Conservation (phyloP, 2,329 filamentous ascomycete genomes). For the Neodidymelliopsis sp. region DNA sequence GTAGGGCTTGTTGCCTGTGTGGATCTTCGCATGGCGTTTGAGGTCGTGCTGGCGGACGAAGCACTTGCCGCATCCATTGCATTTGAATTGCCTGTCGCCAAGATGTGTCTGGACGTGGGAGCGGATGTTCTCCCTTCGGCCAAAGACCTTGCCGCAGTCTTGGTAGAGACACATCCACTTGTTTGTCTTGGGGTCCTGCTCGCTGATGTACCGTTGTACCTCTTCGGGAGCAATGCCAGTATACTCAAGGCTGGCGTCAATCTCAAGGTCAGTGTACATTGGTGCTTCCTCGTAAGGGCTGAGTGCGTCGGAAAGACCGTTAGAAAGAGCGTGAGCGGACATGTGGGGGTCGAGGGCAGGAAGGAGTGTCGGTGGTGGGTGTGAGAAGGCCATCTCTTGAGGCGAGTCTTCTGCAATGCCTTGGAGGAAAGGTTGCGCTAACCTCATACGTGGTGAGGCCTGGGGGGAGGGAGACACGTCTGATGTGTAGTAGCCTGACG, state of each 20-base stretch:
- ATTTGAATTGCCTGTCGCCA: conserved; percentile 93
- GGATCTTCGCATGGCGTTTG: conserved; percentile 96
- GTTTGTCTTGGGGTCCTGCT: conserved; percentile 53
- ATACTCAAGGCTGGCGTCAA: conserved; percentile 70
- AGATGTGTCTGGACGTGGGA: conserved; percentile 98
- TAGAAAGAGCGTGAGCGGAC: conserved; percentile 24
- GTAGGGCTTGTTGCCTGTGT: conserved; percentile 94
- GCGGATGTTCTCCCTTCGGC: conserved; percentile 98
- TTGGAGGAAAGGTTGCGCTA: conserved; percentile 45
- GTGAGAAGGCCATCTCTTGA: conserved; percentile 43
- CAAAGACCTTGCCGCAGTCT: conserved; percentile 87
- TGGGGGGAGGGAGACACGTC: conserved; percentile 57
- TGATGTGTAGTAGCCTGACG: conserved; percentile 59
- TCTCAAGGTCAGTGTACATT: conserved; percentile 55
- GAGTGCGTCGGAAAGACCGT: conserved; percentile 23
- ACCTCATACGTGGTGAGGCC: conserved; percentile 46
- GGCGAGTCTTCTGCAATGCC: conserved; percentile 41
- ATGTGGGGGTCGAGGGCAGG: conserved; percentile 33
- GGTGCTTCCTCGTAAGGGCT: conserved; percentile 31
- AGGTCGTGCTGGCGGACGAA: conserved; percentile 97
- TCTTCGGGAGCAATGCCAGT: conserved; percentile 90
- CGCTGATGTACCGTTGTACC: conserved; percentile 58
- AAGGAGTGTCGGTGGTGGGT: conserved; percentile 36
- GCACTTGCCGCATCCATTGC: conserved; percentile 90
- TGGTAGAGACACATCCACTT: conserved; percentile 62